Evolutionary conservation across 306 rosid species (phyloP).

Genomic region (Rosa lucieae): DNA sequence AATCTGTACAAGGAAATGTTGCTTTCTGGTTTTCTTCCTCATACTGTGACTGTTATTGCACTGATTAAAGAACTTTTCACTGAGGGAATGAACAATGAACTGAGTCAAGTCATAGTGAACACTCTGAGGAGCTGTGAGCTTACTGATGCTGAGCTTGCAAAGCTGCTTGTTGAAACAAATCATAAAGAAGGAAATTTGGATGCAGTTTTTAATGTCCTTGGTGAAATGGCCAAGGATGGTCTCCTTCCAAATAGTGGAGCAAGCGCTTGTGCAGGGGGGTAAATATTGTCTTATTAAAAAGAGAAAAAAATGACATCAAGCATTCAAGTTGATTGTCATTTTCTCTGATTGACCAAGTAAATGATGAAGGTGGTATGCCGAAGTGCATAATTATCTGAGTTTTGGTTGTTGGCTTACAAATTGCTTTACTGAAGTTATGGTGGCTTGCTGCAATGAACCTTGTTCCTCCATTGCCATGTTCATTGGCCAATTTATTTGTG

Average conservation of each 20-base stretch:
- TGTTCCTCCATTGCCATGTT: background rate
- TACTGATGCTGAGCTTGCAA: conserved; percentile 70
- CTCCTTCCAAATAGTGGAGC: conserved; percentile 61
- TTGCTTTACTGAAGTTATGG: background rate
- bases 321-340: background rate
- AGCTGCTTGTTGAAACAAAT: conserved; percentile 66
- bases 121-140: conserved; percentile 58
- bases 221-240: conserved; percentile 84
- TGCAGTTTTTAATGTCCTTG: conserved; percentile 58
- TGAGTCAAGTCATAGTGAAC: conserved; percentile 53
- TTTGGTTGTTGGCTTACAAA: background rate
- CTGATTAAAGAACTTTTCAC: conserved; percentile 60
- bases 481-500: too few relatives aligned
- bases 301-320: background rate
- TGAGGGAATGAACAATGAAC: conserved; percentile 61
- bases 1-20: conserved; percentile 62
- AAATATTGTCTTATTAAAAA: background rate
- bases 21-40: conserved; percentile 65
- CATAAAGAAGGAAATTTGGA: conserved; percentile 89
- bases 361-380: conserved; percentile 6
- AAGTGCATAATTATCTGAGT: background rate
- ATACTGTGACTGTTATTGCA: conserved; percentile 64
- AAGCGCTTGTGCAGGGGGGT: conserved; percentile 19
- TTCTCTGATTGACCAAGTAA: background rate
- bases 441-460: background rate